Evolutionary conservation across 108 stramenopile genomes (phyloP), one percentile per base, ranked within the genome.

Genomic region (Cyclostephanos tholiformis): DNA sequence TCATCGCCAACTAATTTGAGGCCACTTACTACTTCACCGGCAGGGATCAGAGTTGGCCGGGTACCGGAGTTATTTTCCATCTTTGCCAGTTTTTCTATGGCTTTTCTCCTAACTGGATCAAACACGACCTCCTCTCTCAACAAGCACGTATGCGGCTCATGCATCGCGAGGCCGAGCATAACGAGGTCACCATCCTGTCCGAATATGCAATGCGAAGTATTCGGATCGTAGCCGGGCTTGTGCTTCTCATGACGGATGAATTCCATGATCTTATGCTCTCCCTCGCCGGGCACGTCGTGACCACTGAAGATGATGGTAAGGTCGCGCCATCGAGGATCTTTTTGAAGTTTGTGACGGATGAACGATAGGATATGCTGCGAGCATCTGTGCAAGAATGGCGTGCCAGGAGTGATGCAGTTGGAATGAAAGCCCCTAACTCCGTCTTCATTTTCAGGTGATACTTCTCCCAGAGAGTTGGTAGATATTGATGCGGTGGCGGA

Each of bases 171-270:
- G 39, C 95, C 95, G 6, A 99, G 85, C 98, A 99, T 98, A 85
- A 99, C 98, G 49, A 99, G 86, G 81, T 99, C 99, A n/a, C 97
- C 99, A 86, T 99, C 99, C 67, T 99, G 95, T 50, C 99, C 99
- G 84, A 96, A 96, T 65, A 99, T 91, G 82, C 98, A 98, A 85
- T 99, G 99, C 3, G 95, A 81, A 17, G 92, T 83, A 82, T 97
- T 97, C 19, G 97, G 94, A 76, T 96, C 72, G 72, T 95, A 95
- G 65, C 84, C 87, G 14, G 85, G 83, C 46, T 83, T 74, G 52
- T 68, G 64, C 58, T 87, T 82, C 72, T 92, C 82, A 60, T 85
- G 81, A 6, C 97, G 87, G 43, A 98, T 95, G 71, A 97, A 98
- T 36, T 99, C 90, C 99, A 99, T 98, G 57, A 99, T 97, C 82